These are phyloP conservation scores for Amphichorda felina DNA, from an alignment of 2,329 filamentous ascomycete species.

Conservation along the genomic window DNA sequence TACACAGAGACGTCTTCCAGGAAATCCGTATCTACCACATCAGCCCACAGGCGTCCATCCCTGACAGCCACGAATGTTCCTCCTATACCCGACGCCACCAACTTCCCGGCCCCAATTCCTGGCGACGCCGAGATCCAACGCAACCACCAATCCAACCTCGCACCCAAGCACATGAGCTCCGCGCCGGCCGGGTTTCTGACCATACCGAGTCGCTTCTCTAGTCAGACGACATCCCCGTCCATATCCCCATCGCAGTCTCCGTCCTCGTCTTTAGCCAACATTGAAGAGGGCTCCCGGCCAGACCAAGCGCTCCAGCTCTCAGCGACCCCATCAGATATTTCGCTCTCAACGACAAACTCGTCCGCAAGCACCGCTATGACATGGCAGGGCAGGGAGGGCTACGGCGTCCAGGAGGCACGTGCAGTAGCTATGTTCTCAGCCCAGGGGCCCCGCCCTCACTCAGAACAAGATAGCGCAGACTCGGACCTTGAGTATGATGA, in stretches of 20 bases:
- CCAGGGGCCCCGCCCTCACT: constrained; percentile 8
- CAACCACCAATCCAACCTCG: background rate
- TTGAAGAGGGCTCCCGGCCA: background rate
- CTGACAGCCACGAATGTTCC: background rate
- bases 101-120: background rate
- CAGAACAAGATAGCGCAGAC: constrained; percentile 5
- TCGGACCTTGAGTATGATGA: constrained; percentile 10
- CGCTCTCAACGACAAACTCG: constrained; percentile 18
- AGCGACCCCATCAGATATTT: constrained; percentile 12
- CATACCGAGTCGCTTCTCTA: constrained; percentile 2
- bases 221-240: constrained; percentile 1
- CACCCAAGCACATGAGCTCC: background rate
- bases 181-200: constrained; percentile 3
- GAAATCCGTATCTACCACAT: background rate
- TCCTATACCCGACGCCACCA: background rate
- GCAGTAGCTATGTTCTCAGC: constrained; percentile 23
- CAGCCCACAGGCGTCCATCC: background rate
- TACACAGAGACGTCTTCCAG: background rate
- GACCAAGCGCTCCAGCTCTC: constrained; percentile 3
- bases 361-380: constrained; percentile 21
- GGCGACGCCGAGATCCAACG: background rate
- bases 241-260: too few species aligned
- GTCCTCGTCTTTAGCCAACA: constrained; percentile 1
- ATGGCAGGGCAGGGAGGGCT: constrained; percentile 17
- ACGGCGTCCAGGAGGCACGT: constrained; percentile 25